A percentile compares a stretch with the other conserved stretches of the same genome.
Evolutionary conservation across 2,329 filamentous ascomycete species (phyloP).

Genomic region (Fusarium sp.): DNA sequence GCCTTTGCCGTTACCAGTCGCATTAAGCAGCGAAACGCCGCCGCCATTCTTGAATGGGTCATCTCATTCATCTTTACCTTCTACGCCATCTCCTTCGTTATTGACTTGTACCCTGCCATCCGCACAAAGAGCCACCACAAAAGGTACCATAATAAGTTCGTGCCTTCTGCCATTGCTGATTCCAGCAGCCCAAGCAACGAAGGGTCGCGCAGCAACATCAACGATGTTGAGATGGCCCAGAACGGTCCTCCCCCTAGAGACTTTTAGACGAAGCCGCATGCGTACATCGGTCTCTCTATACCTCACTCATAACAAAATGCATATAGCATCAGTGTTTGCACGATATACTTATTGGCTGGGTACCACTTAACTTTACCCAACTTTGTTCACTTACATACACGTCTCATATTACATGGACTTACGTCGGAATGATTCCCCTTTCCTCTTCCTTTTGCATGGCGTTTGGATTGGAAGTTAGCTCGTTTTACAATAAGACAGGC

Average conservation of each 20-base stretch:
- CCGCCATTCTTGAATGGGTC: slow-evolving; percentile 82
- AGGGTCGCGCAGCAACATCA: slow-evolving; percentile 22
- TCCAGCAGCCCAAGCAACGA: slow-evolving; percentile 30
- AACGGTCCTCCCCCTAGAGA: slow-evolving; percentile 19
- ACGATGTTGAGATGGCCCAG: slow-evolving; percentile 39
- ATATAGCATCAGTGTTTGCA: neutral
- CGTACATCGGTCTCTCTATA: neutral
- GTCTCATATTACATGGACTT: slow-evolving; percentile 19
- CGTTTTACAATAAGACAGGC: neutral
- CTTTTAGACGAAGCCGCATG: slow-evolving; percentile 10
- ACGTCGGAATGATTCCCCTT: slow-evolving; percentile 35
- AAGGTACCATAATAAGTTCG: slow-evolving; percentile 50
- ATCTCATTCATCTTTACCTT: slow-evolving; percentile 88
- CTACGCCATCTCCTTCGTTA: slow-evolving; percentile 86
- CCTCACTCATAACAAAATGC: neutral
- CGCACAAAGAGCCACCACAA: slow-evolving; percentile 60
- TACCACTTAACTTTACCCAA: neutral
- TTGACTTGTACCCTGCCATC: slow-evolving; percentile 86
- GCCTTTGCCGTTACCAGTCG: slow-evolving; percentile 74
- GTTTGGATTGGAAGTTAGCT: slow-evolving; percentile 19
- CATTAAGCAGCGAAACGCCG: slow-evolving; percentile 67
- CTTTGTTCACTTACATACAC: neutral
- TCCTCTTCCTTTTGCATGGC: slow-evolving; percentile 29
- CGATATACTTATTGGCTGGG: neutral
- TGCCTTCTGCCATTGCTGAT: slow-evolving; percentile 32